Percentiles rank a stretch among this genome's conserved stretches.
Evolutionary conservation across 140 eudicot genomes (phyloP).

Genomic region (Ambrosia hybrid): DNA sequence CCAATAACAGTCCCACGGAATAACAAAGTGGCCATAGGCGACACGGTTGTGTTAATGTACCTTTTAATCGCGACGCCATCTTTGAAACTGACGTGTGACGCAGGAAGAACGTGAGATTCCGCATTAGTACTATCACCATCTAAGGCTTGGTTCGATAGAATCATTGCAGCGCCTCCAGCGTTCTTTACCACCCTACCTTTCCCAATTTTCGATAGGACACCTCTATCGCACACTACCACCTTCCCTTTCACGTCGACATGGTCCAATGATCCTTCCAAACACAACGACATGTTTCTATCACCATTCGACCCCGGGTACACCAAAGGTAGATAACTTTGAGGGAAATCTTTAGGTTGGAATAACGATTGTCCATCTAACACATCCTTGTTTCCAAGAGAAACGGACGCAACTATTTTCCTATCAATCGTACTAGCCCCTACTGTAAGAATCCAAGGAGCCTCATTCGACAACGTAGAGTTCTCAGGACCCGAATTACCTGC

Average conservation of each 20-base stretch:
- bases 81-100: conserved; percentile 39
- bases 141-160: conserved; percentile 26
- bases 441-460: conserved; percentile 84
- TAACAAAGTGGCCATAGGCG: conserved; percentile 35
- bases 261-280: conserved; percentile 37
- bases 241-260: conserved; percentile 49
- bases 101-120: conserved; percentile 44
- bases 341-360: conserved; percentile 57
- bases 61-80: conserved; percentile 32
- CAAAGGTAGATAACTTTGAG: conserved; percentile 34
- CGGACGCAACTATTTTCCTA: conserved; percentile 47
- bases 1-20: conserved; percentile 47
- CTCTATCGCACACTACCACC: conserved; percentile 46
- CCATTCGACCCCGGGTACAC: conserved; percentile 45
- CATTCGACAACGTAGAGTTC: conserved; percentile 38
- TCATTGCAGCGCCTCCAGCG: conserved; percentile 51
- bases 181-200: conserved; percentile 44
- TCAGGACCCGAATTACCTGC: conserved; percentile 70
- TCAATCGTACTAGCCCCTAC: conserved; percentile 84
- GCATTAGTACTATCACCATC: conserved; percentile 34
- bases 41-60: conserved; percentile 35
- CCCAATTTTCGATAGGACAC: conserved; percentile 13
- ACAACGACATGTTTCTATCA: conserved; percentile 22
- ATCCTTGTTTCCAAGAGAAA: conserved; percentile 50
- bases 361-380: conserved; percentile 47